Percentiles rank a stretch among this genome's conserved stretches.
Evolutionary conservation across 2,329 filamentous ascomycete species (phyloP).

Genomic region (Botrytis medusae): DNA sequence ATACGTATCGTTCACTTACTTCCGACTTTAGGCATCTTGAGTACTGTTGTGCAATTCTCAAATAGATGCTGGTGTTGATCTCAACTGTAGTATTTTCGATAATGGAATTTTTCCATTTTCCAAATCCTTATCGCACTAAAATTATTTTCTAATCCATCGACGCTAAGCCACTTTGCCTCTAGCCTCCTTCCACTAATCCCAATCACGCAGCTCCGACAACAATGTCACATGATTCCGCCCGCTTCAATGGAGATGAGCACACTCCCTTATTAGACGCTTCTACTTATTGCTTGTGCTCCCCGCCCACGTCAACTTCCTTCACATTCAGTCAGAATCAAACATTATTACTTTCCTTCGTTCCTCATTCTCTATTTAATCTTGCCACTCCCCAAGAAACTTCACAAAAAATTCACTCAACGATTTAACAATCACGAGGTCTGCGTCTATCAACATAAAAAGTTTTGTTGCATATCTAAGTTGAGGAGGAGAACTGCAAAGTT

Average conservation of each 20-base stretch:
- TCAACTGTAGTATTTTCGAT: not conserved
- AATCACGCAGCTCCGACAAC: conserved; percentile 8
- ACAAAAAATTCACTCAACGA: not conserved
- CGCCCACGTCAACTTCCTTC: conserved; percentile 13
- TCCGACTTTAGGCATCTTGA: conserved; percentile 41
- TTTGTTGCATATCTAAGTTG: conserved; percentile 24
- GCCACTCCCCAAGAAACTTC: not conserved
- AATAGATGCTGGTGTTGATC: conserved; percentile 14
- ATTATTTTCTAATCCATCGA: conserved; percentile 21
- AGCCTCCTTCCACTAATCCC: not conserved
- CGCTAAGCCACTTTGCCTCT: conserved; percentile 1
- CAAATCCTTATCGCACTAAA: conserved; percentile 22
- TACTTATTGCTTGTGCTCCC: conserved; percentile 22
- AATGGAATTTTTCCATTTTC: conserved; percentile 18
- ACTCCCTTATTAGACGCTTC: conserved; percentile 15
- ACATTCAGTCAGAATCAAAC: not conserved
- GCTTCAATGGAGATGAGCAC: conserved; percentile 10
- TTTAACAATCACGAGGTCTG: conserved; percentile 16
- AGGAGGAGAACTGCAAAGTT: conserved; percentile 18
- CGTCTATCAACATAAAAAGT: conserved; percentile 18
- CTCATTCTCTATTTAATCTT: not conserved
- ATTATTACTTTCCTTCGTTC: not conserved
- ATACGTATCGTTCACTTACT: conserved; percentile 32
- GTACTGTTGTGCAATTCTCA: conserved; percentile 18
- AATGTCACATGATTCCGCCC: conserved; percentile 11